phyloP scores from a whole-genome alignment of 257 asterid genomes.

The Eucommia ulmoides region DNA sequence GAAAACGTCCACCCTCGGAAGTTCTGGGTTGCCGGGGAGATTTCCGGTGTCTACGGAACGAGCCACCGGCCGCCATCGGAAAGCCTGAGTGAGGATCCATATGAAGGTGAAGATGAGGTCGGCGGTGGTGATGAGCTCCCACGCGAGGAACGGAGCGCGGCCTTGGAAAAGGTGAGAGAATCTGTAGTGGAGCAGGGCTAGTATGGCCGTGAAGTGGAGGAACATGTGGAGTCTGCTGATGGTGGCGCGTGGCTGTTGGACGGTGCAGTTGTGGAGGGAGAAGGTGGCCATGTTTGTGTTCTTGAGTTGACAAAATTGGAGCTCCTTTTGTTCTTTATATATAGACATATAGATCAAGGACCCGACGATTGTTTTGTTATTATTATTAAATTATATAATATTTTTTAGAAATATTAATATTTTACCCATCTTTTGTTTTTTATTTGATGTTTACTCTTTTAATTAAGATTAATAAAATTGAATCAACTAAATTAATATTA shows the following conservation, averaged over 20 bases:
- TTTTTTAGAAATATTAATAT: too few species aligned
- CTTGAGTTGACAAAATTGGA: neutral
- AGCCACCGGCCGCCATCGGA: constrained; percentile 73
- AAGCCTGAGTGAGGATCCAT: constrained; percentile 48
- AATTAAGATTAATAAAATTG: too few species aligned
- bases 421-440: too few species aligned
- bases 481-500: too few species aligned
- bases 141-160: constrained; percentile 28
- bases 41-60: constrained; percentile 42
- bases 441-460: too few species aligned
- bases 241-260: constrained; percentile 48
- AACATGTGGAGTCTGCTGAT: constrained; percentile 46
- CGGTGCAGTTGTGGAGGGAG: constrained; percentile 45
- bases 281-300: constrained; percentile 3
- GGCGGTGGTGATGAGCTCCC: constrained; percentile 39
- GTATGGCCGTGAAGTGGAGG: constrained; percentile 35
- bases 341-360: too few species aligned
- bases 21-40: constrained; percentile 31
- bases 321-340: too few species aligned
- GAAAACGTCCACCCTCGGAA: constrained; percentile 57
- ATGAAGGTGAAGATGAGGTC: constrained; percentile 49
- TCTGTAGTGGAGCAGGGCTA: constrained; percentile 50
- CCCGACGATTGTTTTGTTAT: too few species aligned
- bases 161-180: constrained; percentile 27
- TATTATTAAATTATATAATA: too few species aligned